Percentiles rank a stretch among this genome's conserved stretches.
These are phyloP conservation scores for Vitis rupestris DNA, from an alignment of 164 flowering plant species.

Conservation along the genomic window DNA sequence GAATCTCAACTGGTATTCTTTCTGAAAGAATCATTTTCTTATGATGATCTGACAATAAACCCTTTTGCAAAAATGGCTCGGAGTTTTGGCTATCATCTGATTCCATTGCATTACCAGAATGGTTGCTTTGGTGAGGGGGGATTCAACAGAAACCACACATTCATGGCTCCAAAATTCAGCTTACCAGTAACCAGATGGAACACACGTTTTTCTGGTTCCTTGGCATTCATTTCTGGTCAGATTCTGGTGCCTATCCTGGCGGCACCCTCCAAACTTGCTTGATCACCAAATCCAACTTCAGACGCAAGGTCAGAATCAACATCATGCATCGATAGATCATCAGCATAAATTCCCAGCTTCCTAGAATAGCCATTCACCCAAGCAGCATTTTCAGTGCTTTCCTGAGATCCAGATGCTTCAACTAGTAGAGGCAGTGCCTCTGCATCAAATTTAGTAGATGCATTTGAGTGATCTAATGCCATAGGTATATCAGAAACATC, in stretches of 20 bases:
- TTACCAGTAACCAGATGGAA: too few species aligned
- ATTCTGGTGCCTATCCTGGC: conserved; percentile 62
- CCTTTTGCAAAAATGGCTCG: too few species aligned
- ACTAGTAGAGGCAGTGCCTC: conserved; percentile 80
- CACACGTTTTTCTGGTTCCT: conserved; percentile 4
- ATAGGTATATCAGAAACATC: conserved; percentile 40
- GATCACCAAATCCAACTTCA: conserved; percentile 61
- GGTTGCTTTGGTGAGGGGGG: too few species aligned
- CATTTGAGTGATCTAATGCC: conserved; percentile 52
- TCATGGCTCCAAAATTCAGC: too few species aligned
- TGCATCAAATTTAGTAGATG: conserved; percentile 54
- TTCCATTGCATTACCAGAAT: too few species aligned
- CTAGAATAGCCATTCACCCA: conserved; percentile 85
- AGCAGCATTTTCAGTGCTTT: conserved; percentile 57
- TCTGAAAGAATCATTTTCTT: too few species aligned
- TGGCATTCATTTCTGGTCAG: conserved; percentile 92
- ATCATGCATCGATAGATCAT: conserved; percentile 53
- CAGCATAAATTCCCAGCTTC: conserved; percentile 86
- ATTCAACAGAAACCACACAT: too few species aligned
- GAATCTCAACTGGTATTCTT: too few species aligned
- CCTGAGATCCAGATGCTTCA: conserved; percentile 74
- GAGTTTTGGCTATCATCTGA: too few species aligned
- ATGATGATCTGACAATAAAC: too few species aligned
- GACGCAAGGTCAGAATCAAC: conserved; percentile 76
- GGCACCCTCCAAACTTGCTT: conserved; percentile 27